Percentiles rank a stretch among this genome's conserved stretches.
Conservation (phyloP, 768 basidiomycete genomes). For the Tulasnella calospora region DNA sequence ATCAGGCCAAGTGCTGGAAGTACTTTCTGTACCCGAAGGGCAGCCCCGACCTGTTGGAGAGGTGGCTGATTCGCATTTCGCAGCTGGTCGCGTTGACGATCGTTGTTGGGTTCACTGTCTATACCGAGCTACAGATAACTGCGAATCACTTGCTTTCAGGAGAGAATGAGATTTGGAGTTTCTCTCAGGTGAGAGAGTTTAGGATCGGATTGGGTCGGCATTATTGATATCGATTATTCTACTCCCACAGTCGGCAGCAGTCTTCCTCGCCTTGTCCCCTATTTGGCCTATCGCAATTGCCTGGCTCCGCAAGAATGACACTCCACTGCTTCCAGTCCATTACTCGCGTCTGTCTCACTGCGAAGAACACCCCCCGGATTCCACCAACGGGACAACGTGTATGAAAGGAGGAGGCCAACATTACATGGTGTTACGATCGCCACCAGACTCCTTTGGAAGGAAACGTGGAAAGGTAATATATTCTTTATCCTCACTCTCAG, state of each 20-base stretch:
- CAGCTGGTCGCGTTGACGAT: neutral
- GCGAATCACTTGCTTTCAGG: neutral
- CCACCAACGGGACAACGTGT: neutral
- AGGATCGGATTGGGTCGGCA: neutral
- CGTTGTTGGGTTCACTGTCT: slow-evolving; percentile 4
- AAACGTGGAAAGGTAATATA: neutral
- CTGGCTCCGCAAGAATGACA: neutral
- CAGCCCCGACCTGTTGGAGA: neutral
- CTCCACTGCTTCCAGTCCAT: neutral
- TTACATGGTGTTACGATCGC: neutral
- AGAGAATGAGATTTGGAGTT: slow-evolving; percentile 14
- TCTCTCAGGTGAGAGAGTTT: slow-evolving; percentile 4
- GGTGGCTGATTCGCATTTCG: slow-evolving; percentile 3
- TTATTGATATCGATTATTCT: neutral
- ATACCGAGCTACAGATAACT: slow-evolving; percentile 1
- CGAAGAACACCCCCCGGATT: neutral
- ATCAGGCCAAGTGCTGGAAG: neutral
- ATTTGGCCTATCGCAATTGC: slow-evolving; percentile 23
- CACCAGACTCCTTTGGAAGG: neutral
- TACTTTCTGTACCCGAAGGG: neutral
- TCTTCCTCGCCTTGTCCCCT: slow-evolving; percentile 4
- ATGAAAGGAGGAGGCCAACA: neutral
- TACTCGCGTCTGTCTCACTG: neutral
- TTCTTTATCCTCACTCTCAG: neutral
- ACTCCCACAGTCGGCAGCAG: neutral